Conservation (phyloP, 164 flowering plant genomes). For the Echeveria elegans region DNA sequence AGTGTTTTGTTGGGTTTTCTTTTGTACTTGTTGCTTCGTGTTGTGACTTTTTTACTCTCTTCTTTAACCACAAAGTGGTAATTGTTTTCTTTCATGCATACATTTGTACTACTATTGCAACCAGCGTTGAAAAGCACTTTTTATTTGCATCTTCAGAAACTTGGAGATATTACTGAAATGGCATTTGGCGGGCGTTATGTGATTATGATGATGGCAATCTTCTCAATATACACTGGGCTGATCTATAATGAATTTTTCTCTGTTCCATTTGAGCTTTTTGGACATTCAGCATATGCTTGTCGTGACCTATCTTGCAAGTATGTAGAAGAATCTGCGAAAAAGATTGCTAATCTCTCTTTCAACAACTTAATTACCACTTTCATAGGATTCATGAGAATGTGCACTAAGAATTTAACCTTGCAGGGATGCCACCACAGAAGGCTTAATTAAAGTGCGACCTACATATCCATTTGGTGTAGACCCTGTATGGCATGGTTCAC, state of each 20-base stretch:
- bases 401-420: constrained; percentile 7
- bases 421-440: constrained; percentile 72
- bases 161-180: constrained; percentile 92
- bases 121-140: not conserved
- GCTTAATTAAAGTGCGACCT: constrained; percentile 70
- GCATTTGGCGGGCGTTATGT: constrained; percentile 97
- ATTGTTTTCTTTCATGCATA: not conserved
- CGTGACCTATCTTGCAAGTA: constrained; percentile 90
- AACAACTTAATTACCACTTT: not conserved
- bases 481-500: constrained; percentile 89
- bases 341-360: not conserved
- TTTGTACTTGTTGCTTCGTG: no score
- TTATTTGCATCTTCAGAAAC: constrained; percentile 48
- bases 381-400: not conserved
- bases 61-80: not conserved
- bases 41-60: not conserved
- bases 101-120: not conserved
- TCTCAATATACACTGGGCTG: constrained; percentile 94
- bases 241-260: constrained; percentile 97
- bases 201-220: constrained; percentile 83
- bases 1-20: no score
- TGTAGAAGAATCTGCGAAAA: not conserved
- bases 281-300: constrained; percentile 86
- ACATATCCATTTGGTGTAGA: constrained; percentile 96
- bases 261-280: constrained; percentile 83